Conservation (phyloP, 148 eudicot genomes). For the Rhododendron vialii region DNA sequence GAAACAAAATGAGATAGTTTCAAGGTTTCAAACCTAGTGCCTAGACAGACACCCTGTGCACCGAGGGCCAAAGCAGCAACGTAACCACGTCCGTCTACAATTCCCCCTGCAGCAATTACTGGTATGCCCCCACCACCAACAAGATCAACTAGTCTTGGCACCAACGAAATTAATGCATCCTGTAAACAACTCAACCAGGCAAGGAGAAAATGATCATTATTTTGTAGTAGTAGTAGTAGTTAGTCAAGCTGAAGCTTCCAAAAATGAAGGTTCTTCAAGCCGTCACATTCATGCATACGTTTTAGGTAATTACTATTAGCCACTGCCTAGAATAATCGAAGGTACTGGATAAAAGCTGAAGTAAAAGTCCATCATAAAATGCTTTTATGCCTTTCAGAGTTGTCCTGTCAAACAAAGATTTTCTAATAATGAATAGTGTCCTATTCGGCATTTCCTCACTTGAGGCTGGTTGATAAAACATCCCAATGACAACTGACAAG, state of each 20-base stretch:
- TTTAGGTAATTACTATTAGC: neutral
- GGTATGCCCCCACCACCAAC: slow-evolving; percentile 60
- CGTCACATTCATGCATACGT: neutral
- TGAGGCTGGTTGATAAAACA: neutral
- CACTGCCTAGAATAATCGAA: neutral
- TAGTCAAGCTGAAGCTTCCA: neutral
- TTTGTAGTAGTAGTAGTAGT: neutral
- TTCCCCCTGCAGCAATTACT: slow-evolving; percentile 92
- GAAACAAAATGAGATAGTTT: neutral
- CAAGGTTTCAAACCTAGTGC: slow-evolving; percentile 62
- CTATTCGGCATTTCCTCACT: neutral
- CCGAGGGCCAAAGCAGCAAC: slow-evolving; percentile 94
- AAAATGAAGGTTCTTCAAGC: neutral
- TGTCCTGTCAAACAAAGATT: neutral
- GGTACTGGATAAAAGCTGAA: neutral
- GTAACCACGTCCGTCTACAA: slow-evolving; percentile 87
- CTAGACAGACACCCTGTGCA: slow-evolving; percentile 77
- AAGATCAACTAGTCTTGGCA: slow-evolving; percentile 78
- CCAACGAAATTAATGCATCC: slow-evolving; percentile 69
- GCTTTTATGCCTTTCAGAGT: neutral
- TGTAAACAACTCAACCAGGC: slow-evolving; percentile 15
- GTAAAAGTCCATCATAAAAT: neutral
- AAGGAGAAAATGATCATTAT: neutral
- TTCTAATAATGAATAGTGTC: neutral
- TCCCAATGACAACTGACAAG: neutral